Base-by-base conservation (phyloP, 768 basidiomycete genomes). In the Tubosaeta sp. region DNA sequence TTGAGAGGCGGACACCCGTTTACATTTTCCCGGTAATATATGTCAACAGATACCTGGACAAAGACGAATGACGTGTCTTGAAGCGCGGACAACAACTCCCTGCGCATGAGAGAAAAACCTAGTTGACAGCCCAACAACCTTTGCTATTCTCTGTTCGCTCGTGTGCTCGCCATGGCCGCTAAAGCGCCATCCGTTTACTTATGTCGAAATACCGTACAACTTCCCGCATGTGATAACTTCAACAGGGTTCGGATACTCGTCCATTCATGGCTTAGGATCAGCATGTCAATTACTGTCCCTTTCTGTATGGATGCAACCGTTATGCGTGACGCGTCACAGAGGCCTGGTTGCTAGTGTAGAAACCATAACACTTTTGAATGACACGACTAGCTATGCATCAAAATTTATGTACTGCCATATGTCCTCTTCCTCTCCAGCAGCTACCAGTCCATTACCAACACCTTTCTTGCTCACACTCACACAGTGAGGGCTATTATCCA, bases 131-230 rank as follows among this genome's bases (percentile, higher is more conserved):
- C 32, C 32, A 32, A 12, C 16, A 32, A 16, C 34, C 8, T 8
- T 18, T 35, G 6, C 4, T 9, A 18, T 8, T 18, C 16, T 16
- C 16, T 8, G n/a, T n/a, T 35, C 32, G 16, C 6, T 16, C 16
- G 32, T 13, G 39, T 62, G 39, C 73, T 71, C 64, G 87, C 73
- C 59, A 86, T 70, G 27, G 27, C 27, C 9, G 27, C 6, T 27
- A 27, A 27, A 4, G 27, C 64, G 87, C 73, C 59, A 86, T 70
- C 9, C 81, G 86, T 31, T 73, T 72, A 27, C 65, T 75, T 21
- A 93, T 68, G 4, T n/a, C 90, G 88, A 69, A 90, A 93, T 7
- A 70, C 66, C 7, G 81, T 82, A 31, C 90, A 79, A 54, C 80
- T 82, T 5, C 0, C 86, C 87, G 63, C 89, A 87, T 88, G 60